Base-by-base conservation (phyloP, 2,329 filamentous ascomycete genomes). In the Xylaria sp. region DNA sequence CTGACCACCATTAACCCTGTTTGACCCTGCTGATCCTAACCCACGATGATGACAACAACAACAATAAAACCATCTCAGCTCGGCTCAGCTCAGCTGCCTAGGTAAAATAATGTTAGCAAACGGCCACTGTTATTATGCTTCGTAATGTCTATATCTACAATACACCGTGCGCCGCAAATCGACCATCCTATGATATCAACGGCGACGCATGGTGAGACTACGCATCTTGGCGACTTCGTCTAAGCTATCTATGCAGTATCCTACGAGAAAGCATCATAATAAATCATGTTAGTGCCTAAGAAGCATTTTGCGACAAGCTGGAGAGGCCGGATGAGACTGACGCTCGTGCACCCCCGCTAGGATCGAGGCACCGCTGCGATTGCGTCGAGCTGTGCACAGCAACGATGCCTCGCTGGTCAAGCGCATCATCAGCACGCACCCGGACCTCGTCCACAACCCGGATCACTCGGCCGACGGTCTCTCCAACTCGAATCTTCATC, bases 401-500 rank as follows among this genome's bases (percentile, higher is more conserved):
- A 90, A 92, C 79, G 91, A 95, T 80, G 81, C 83, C 62, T 83
- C 89, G 65, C 91, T 97, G 72, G 91, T 94, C 74, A 83, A 86
- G 74, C 92, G 94, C 78, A 94, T 97, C 78, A 85, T 97, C 73
- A 88, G 86, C 72, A 90, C 90, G 68, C 90, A 95, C 77, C 92
- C 91, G 0, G 78, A 82, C 20, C 88, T 91, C 71, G 84, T 97
- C 33, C 90, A 91, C 76, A 97, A 97, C 77, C 93, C 94, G 2
- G 93, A 97, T 80, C 87, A 88, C 74, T 88, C 89, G 3, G 86
- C 90, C 70, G 76, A 80, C 9, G 88, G 87, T 59, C 90, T 93
- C 73, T 92, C 91, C 79, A 96, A 97, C 82, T 95, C 93, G 2
- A 94, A 90, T 72, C 86, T 97, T 48, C 94, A 97, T 79, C 86